Evolutionary conservation across 169 alveolate genomes (phyloP), one percentile per base, ranked within the genome.

Genomic region (Cyclospora cayetanensis): DNA sequence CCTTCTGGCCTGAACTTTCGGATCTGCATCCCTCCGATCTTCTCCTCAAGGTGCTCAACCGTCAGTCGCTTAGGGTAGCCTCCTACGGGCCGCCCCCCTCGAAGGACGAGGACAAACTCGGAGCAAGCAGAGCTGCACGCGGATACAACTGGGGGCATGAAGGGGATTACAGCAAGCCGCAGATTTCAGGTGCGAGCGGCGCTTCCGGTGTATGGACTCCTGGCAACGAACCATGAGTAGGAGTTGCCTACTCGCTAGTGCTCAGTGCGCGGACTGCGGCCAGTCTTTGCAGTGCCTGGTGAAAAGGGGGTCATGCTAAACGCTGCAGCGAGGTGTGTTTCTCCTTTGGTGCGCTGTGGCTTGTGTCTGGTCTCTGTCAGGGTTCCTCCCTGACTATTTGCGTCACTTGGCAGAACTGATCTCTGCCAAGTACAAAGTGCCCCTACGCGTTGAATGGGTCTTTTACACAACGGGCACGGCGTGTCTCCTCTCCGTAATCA

Each of bases 91-190:
- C 74, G 22, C 34, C 7, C 18, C 65, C 66, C 0, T 37, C 68
- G 1, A 9, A 50, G 39, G 50, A 53, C 27, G 34, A 52, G 55
- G 29, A 37, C 79, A 52, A 41, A 7, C 65, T 39, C 34, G 82
- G 42, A 0, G 22, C 42, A 5, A 0, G 2, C 4, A 41, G 72
- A 22, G 66, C 90, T 11, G 31, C 9, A 0, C 27, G 53, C 18
- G 90, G 90, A 34, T 83, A n/a, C 60, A 41, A 83, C 77, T 83
- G 90, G 90, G 80, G 80, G 41, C 63, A 83, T 11, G 90, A 83
- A 66, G 90, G 77, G 15, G 60, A 83, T 42, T 83, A 83, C 80
- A 39, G 82, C 53, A 25, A 53, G 15, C n/a, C n/a, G n/a, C n/a
- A n/a, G n/a, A n/a, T n/a, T n/a, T n/a, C n/a, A n/a, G n/a, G n/a